Conservation (phyloP, 2,329 filamentous ascomycete species). For the Ophidiomyces ophidiicola region DNA sequence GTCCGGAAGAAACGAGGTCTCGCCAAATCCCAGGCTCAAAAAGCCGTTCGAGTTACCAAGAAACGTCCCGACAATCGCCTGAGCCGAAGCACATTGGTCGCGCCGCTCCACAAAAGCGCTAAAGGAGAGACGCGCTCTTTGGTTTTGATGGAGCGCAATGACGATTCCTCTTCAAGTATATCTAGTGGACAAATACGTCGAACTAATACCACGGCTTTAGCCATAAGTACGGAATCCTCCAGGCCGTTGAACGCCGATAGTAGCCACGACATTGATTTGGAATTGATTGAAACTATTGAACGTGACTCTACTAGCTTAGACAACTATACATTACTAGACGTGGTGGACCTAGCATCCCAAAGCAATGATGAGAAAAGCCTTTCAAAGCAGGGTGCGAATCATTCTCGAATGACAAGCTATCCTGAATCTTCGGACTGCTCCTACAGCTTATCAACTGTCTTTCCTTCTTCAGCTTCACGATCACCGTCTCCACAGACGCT, state of each 20-base stretch:
- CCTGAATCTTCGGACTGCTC: neutral
- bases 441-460: neutral
- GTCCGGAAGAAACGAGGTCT: conserved; percentile 28
- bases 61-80: neutral
- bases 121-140: too few relatives aligned
- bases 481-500: conserved; percentile 23
- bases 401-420: neutral
- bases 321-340: neutral
- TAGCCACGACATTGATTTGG: too few relatives aligned
- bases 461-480: neutral
- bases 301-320: neutral
- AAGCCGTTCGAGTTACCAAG: too few relatives aligned
- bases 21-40: conserved; percentile 10
- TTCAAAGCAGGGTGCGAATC: neutral
- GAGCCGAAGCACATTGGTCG: neutral
- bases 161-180: too few relatives aligned
- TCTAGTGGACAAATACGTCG: too few relatives aligned
- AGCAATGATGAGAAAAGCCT: neutral
- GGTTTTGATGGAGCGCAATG: too few relatives aligned
- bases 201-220: too few relatives aligned
- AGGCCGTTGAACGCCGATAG: too few relatives aligned
- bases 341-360: neutral
- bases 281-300: neutral
- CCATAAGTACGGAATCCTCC: neutral
- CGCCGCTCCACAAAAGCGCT: too few relatives aligned